Base-by-base conservation (phyloP, 2,329 filamentous ascomycete genomes). In the Xylariomycetidae sp. region DNA sequence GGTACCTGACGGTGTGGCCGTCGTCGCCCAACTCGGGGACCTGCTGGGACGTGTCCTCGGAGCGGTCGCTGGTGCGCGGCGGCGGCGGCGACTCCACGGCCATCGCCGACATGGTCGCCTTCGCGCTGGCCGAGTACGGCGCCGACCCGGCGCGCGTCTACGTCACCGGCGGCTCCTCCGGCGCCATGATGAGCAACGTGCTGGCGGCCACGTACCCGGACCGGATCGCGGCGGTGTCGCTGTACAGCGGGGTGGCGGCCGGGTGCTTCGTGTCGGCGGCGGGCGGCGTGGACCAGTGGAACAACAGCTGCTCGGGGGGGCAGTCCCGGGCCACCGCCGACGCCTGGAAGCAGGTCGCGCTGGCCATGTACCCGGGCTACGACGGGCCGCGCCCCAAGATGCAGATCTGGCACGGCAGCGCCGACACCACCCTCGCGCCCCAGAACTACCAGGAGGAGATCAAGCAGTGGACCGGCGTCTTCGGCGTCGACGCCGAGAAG, bases 21-120 rank as follows among this genome's bases (percentile, higher is more conserved):
- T 59, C 57, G 35, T 67, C 64, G 7, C 68, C 70, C 0, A 63
- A 71, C 41, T 51, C 48, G n/a, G 70, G 56, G 9, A 56, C 53
- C 13, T 78, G 73, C 54, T 78, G 72, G 73, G 74, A 78, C 41
- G 72, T 76, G 5, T 67, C 65, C 6, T 70, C 64, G n/a, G 56
- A 58, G 22, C 31, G 36, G 7, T 64, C 67, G 1, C 45, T 61
- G 20, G 46, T 44, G 6, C 53, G 57, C 37, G 37, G 50, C 4
- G 59, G 58, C 31, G 56, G 57, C 1, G 58, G 56, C 15, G 59
- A 62, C 40, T 49, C 49, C 16, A 51, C 60, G 37, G 58, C 57
- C 25, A 59, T 63, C 39, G 54, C 59, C 10, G 59, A 61, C 44
- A 61, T 61, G 58, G 54, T 60, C 33, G 24, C 42, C 20, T 56